A percentile compares a stretch with the other conserved stretches of the same genome.
Conservation (phyloP, 1,284 basidiomycete species). For the Ustilago tritici region DNA sequence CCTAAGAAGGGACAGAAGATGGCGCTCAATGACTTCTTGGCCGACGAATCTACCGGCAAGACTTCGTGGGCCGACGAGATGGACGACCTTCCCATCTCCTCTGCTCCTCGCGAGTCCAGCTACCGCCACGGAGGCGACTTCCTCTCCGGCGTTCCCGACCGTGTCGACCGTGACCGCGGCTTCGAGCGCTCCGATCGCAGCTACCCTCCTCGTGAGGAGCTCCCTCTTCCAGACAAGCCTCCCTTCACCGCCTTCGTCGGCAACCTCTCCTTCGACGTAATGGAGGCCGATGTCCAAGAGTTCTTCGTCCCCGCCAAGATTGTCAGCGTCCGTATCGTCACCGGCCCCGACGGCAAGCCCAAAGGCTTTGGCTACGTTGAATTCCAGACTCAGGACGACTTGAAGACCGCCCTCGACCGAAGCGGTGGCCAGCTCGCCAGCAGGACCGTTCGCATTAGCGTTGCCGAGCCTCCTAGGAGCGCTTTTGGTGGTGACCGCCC, state of each 20-base stretch:
- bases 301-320: conserved; percentile 74
- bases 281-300: conserved; percentile 82
- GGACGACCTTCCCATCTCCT: conserved; percentile 66
- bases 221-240: conserved; percentile 91
- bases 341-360: conserved; percentile 85
- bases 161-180: conserved; percentile 56
- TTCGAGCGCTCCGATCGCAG: conserved; percentile 54
- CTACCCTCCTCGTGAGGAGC: conserved; percentile 79
- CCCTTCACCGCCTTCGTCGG: conserved; percentile 97
- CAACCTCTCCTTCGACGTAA: conserved; percentile 92
- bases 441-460: conserved; percentile 86
- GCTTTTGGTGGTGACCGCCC: conserved; percentile 47
- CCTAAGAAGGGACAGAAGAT: conserved; percentile 66
- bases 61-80: conserved; percentile 69
- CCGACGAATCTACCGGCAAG: conserved; percentile 65
- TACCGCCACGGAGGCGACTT: conserved; percentile 56
- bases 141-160: conserved; percentile 57
- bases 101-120: conserved; percentile 49
- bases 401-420: conserved; percentile 78
- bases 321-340: conserved; percentile 90
- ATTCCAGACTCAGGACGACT: conserved; percentile 83
- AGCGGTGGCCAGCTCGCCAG: conserved; percentile 75
- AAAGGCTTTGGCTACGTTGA: conserved; percentile 99
- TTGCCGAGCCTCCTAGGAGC: conserved; percentile 84
- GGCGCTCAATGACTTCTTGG: conserved; percentile 66